Base-by-base conservation (phyloP, 2,329 filamentous ascomycete species). In the Gnomoniopsis smithogilvyi region DNA sequence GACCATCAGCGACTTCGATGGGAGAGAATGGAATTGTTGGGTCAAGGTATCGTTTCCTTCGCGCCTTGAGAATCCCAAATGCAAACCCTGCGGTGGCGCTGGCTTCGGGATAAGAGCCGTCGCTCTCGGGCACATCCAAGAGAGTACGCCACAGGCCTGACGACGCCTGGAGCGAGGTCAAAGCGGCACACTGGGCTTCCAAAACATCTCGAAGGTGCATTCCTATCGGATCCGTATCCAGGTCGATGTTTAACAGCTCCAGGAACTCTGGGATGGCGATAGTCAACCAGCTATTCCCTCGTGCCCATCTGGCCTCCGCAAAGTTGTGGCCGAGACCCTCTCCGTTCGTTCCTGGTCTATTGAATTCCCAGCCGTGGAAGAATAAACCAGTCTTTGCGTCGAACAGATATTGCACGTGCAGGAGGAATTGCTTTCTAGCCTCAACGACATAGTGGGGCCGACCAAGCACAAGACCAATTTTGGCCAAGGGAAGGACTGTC, bases 241-340 rank as follows among this genome's bases (percentile, higher is more conserved):
- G 70, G 2, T 79, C 73, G 26, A 92, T 74, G 43, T 87, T 81
- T 43, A 93, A 74, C 53, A 94, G 70, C 69, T 93, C 90, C 58
- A 94, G 80, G 65, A 93, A 89, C 67, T 94, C 90, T 0, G 90
- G 90, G 55, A 93, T 90, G n/a, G 85, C 90, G 61, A 94, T 93
- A 0, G 90, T 93, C 50, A 94, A 69, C 90, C 90, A 94, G 62
- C 79, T 81, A 69, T 91, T 91, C 19, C 83, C 83, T 26, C 83
- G 72, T 1, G 80, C 83, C 83, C 83, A 86, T 10, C 79, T 70
- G 0, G 83, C 83, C 51, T 76, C 70, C 0, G 83, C 83, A 64
- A 86, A 86, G 69, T 86, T 84, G 69, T 86, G 82, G 0, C 85
- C 88, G 48, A 56, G n/a, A 11, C 24, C 26, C 3, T 26, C 56